Evolutionary conservation across 2,329 filamentous ascomycete genomes (phyloP), one percentile per base, ranked within the genome.

Genomic region (Cytospora leucostoma): DNA sequence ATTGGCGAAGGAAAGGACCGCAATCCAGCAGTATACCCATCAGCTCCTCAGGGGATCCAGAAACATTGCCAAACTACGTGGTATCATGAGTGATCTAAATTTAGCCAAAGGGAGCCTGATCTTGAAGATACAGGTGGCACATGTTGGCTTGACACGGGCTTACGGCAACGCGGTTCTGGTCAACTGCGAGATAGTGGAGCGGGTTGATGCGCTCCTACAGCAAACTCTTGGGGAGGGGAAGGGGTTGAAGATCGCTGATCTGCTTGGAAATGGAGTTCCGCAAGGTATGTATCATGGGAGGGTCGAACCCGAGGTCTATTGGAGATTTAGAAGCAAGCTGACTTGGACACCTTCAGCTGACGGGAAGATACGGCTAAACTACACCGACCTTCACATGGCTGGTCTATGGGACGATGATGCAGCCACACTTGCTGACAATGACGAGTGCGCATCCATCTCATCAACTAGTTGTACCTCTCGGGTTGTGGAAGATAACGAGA

Each of bases 101-200:
- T 12, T 52, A 17, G 27, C 50, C 6, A 52, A 33, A 27, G 32
- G 21, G 7, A 52, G 12, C 50, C 32, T 52, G 50, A 33, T 52
- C 11, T n/a, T 52, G 50, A 52, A 52, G 5, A 52, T 52, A 3
- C 50, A 52, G 27, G 50, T 52, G 12, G 50, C 32, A 32, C 50
- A 52, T 52, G 50, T 52, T 27, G 50, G 50, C 19, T 17, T 52
- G 50, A 52, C 50, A 27, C 27, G 32, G 15, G 50, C 50, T 33
- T 52, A 52, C 21, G 50, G 50, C 21, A 32, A 52, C 12, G 50
- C 50, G 8, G 38, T 44, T 15, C 38, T 44, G 15, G 38, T 44
- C 17, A 44, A 44, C 38, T 44, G 38, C 17, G 38, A 44, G 7
- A 44, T 44, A 44, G 21, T 52, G 2, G 50, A 34, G 32, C 13